These are phyloP conservation scores for Pulveroboletus sp. DNA, from an alignment of 768 basidiomycete species.

Conservation along the genomic window DNA sequence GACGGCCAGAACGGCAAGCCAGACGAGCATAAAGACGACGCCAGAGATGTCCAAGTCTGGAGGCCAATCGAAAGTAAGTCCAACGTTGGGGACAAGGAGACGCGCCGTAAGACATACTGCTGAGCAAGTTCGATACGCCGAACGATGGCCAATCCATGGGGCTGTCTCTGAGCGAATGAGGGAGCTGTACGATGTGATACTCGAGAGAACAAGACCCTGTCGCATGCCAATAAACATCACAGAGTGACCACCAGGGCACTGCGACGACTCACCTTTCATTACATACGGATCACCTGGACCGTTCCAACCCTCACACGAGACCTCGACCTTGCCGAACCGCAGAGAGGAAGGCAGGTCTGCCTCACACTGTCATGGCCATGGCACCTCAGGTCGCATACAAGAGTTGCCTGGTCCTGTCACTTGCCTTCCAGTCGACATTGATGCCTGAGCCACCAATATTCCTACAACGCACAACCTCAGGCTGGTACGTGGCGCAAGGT, in stretches of 20 bases:
- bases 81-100: neutral
- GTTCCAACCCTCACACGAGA: constrained; percentile 90
- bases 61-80: neutral
- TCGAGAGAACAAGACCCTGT: constrained; percentile 84
- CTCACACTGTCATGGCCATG: constrained; percentile 57
- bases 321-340: constrained; percentile 79
- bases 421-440: constrained; percentile 89
- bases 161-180: constrained; percentile 30
- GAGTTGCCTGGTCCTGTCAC: constrained; percentile 16
- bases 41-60: constrained; percentile 45
- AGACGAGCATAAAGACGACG: constrained; percentile 52
- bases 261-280: constrained; percentile 58
- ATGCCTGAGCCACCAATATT: constrained; percentile 73
- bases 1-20: constrained; percentile 47
- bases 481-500: constrained; percentile 70
- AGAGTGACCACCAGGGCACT: neutral
- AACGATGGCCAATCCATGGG: constrained; percentile 5
- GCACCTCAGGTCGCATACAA: constrained; percentile 6
- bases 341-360: constrained; percentile 81
- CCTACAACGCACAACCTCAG: constrained; percentile 80
- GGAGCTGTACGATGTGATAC: constrained; percentile 74
- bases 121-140: constrained; percentile 16
- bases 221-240: neutral
- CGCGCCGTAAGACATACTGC: constrained; percentile 11
- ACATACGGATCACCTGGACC: constrained; percentile 79